Base-by-base conservation (phyloP, 768 basidiomycete genomes). In the Panaeolus cyanescens region DNA sequence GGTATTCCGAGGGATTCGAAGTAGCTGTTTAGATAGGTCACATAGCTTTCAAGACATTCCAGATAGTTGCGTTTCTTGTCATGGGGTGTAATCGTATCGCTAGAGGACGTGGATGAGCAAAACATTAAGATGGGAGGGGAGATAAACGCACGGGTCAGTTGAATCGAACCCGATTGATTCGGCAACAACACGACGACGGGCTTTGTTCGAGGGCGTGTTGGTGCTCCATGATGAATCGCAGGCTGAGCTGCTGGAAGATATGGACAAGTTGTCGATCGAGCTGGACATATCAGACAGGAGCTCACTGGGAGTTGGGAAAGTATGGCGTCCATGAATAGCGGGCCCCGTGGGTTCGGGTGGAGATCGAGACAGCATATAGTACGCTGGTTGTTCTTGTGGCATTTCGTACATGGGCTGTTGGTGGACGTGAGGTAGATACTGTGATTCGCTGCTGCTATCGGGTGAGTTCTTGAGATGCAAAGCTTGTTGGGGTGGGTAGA, bases 21-120 rank as follows among this genome's bases (percentile, higher is more conserved):
- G 59, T 88, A 86, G 30, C 89, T 79, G 63, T 89, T 88, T 10
- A 91, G 76, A 65, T 85, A 90, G 30, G 80, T 68, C 13, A 90
- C 83, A 69, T 91, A 92, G 60, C 88, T 83, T 64, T 92, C 90
- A 6, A 92, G 72, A 64, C 87, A 89, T 65, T 89, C 88, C 22
- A 91, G 79, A 67, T 91, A 91, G 66, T 87, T 81, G 2, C 90
- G 76, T 66, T 91, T 91, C 67, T 91, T 91, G 67, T 91, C 90
- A 66, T 92, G 90, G 5, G 89, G 90, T 2, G 90, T 87, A 59
- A 92, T 90, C n/a, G 80, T 80, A 55, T 91, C 90, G 1, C 88
- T 89, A 61, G 17, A 15, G 33, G 42, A 32, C 30, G 59, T 9
- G 59, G 40, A 56, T 60, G 62, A 58, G 33, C 32, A 59, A 37